Evolutionary conservation across 2,329 filamentous ascomycete genomes (phyloP).

Genomic region (Mariannaea elegans): DNA sequence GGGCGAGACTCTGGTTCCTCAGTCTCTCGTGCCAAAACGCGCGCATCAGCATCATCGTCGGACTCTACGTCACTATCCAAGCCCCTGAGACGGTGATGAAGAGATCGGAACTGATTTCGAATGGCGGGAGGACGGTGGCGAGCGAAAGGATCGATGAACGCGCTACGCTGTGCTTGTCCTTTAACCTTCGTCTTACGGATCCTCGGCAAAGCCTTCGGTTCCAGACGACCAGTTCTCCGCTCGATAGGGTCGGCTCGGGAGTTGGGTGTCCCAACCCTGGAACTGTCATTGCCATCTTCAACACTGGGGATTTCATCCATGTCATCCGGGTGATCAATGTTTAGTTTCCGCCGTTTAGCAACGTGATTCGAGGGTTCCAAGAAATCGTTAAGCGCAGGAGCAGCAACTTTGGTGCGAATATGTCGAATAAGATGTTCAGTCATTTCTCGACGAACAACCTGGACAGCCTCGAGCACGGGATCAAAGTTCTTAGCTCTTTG

Average conservation of each 20-base stretch:
- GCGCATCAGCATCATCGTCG: constrained; percentile 77
- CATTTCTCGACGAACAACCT: constrained; percentile 81
- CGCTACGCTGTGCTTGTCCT: constrained; percentile 63
- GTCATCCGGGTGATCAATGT: constrained; percentile 75
- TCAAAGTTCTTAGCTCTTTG: constrained; percentile 89
- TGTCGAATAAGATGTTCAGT: constrained; percentile 88
- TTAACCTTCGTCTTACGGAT: constrained; percentile 75
- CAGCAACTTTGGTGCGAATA: constrained; percentile 87
- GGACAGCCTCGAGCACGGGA: constrained; percentile 84
- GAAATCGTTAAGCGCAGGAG: constrained; percentile 80
- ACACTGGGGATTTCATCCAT: constrained; percentile 60
- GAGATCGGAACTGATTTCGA: constrained; percentile 74
- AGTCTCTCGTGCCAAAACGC: constrained; percentile 71
- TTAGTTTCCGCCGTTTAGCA: constrained; percentile 81
- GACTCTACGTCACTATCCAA: constrained; percentile 79
- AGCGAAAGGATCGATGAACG: constrained; percentile 74
- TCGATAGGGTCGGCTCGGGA: constrained; percentile 70
- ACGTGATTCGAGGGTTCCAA: constrained; percentile 84
- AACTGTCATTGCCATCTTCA: constrained; percentile 69
- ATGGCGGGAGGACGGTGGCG: constrained; percentile 67
- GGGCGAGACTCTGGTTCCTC: constrained; percentile 87
- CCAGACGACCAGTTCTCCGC: constrained; percentile 64
- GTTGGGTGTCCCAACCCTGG: constrained; percentile 71
- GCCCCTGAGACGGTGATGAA: constrained; percentile 78
- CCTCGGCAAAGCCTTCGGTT: constrained; percentile 72